Percentiles rank a stretch among this genome's conserved stretches.
Conservation (phyloP, 306 rosid species). For the Dalbergia cochinchinensis region DNA sequence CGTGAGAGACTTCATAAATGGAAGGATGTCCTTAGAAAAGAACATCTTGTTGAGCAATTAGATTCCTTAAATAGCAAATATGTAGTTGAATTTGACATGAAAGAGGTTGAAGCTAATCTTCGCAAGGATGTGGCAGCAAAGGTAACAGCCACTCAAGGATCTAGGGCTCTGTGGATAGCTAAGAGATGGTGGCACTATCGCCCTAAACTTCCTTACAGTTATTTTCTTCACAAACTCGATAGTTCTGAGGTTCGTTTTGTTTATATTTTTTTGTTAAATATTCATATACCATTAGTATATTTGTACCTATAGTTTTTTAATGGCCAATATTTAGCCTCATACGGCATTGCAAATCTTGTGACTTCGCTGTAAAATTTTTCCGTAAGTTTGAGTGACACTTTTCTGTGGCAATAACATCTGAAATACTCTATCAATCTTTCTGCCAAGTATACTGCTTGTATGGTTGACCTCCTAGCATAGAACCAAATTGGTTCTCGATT, state of each 20-base stretch:
- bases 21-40: constrained; percentile 81
- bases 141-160: constrained; percentile 65
- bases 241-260: constrained; percentile 75
- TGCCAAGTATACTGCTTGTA: too few relatives aligned
- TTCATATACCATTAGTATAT: constrained; percentile 29
- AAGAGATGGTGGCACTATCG: constrained; percentile 99
- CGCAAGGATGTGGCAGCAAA: constrained; percentile 87
- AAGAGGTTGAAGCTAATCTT: constrained; percentile 96
- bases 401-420: too few relatives aligned
- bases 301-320: background rate
- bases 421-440: background rate
- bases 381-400: background rate
- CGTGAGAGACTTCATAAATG: constrained; percentile 81
- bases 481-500: too few relatives aligned
- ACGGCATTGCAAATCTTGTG: too few relatives aligned
- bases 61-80: constrained; percentile 75
- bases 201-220: constrained; percentile 89
- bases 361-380: background rate
- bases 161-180: constrained; percentile 86
- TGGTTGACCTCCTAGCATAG: too few relatives aligned
- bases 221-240: constrained; percentile 90
- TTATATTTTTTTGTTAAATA: constrained; percentile 29
- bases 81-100: constrained; percentile 94
- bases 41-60: constrained; percentile 66
- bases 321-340: background rate